These are phyloP conservation scores for Auricularia heimuer DNA, from an alignment of 768 basidiomycete species.

Conservation along the genomic window DNA sequence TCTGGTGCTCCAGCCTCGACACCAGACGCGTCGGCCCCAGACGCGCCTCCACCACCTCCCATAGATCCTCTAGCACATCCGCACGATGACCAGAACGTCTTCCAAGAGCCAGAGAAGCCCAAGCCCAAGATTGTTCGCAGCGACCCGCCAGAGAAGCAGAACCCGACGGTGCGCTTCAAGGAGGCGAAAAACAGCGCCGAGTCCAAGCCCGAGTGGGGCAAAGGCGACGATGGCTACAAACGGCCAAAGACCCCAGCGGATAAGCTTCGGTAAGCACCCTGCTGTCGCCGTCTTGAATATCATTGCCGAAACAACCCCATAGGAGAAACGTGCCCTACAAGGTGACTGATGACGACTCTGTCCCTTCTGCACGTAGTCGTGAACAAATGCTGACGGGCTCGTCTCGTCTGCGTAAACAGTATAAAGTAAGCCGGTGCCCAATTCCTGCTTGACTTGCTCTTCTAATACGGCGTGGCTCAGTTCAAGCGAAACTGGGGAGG, in stretches of 20 bases:
- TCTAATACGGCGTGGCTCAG: background rate
- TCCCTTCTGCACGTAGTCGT: background rate
- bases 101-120: conserved; percentile 14
- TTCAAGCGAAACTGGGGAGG: background rate
- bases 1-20: conserved; percentile 1
- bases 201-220: conserved; percentile 58
- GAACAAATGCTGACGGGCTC: background rate
- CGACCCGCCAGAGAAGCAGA: conserved; percentile 58
- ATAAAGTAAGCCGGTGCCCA: background rate
- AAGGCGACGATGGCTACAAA: conserved; percentile 60
- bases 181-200: conserved; percentile 43
- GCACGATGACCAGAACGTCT: conserved; percentile 26
- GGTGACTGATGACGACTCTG: conserved; percentile 33
- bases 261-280: conserved; percentile 49
- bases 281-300: background rate
- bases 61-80: conserved; percentile 16
- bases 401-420: background rate
- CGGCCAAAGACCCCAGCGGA: conserved; percentile 65
- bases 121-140: conserved; percentile 47
- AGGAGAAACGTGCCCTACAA: conserved; percentile 84
- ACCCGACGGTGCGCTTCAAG: conserved; percentile 53
- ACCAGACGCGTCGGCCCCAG: conserved; percentile 9
- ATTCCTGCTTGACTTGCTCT: background rate
- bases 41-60: conserved; percentile 10
- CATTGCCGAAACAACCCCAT: conserved; percentile 1